Evolutionary conservation across 495 filamentous ascomycete species (phyloP).

Genomic region (Penicillium dipodomyicola): DNA sequence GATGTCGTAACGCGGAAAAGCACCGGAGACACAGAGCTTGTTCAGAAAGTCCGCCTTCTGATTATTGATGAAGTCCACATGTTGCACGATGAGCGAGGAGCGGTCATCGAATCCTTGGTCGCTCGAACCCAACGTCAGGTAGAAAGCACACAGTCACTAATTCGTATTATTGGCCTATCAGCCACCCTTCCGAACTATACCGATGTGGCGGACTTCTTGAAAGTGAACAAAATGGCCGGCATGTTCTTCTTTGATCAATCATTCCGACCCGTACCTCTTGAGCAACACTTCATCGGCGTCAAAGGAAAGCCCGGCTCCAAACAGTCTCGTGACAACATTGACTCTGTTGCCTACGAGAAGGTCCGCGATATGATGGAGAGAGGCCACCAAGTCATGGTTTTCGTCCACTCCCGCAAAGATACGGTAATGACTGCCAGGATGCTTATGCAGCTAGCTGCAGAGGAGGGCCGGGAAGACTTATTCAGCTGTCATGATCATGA

Average conservation of each 20-base stretch:
- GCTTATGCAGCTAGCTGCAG: slow-evolving; percentile 80
- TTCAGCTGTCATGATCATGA: slow-evolving; percentile 69
- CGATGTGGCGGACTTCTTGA: slow-evolving; percentile 94
- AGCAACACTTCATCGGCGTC: slow-evolving; percentile 96
- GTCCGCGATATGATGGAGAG: slow-evolving; percentile 86
- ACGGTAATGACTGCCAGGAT: slow-evolving; percentile 83
- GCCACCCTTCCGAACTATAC: slow-evolving; percentile 95
- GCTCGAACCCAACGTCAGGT: slow-evolving; percentile 94
- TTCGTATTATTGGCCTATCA: slow-evolving; percentile 91
- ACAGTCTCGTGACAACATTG: slow-evolving; percentile 80
- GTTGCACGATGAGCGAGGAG: slow-evolving; percentile 96
- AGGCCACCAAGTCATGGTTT: slow-evolving; percentile 97
- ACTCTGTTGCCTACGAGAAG: slow-evolving; percentile 84
- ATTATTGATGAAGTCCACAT: slow-evolving; percentile 99
- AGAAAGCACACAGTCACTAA: slow-evolving; percentile 95
- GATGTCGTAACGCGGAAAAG: slow-evolving; percentile 97
- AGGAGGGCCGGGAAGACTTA: slow-evolving; percentile 71
- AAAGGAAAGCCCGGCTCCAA: slow-evolving; percentile 84
- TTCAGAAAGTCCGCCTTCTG: slow-evolving; percentile 92
- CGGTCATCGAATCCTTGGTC: slow-evolving; percentile 92
- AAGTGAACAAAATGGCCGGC: slow-evolving; percentile 88
- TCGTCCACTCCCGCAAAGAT: slow-evolving; percentile 95
- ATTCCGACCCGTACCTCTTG: slow-evolving; percentile 91
- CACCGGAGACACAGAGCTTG: slow-evolving; percentile 93
- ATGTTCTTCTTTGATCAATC: slow-evolving; percentile 97